phyloP scores from a whole-genome alignment of 2,329 filamentous ascomycete genomes.

The Claviceps paspali region DNA sequence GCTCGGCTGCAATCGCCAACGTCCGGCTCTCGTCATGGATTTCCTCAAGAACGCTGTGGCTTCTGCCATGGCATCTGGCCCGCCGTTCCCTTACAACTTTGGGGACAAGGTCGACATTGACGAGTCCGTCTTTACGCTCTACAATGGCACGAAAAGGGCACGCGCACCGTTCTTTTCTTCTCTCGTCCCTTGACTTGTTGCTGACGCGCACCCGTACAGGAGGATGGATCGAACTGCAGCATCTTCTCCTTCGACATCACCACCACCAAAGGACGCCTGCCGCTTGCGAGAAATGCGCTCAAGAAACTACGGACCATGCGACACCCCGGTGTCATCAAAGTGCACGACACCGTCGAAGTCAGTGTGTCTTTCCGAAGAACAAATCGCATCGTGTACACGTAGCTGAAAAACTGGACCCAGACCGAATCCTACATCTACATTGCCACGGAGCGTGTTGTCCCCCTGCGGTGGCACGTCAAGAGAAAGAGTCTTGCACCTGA shows the following conservation, averaged over 20 bases:
- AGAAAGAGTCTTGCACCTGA: conserved; percentile 77
- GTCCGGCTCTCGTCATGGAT: conserved; percentile 80
- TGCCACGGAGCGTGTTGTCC: conserved; percentile 78
- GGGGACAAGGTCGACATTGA: conserved; percentile 86
- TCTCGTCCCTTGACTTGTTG: neutral
- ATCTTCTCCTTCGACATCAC: conserved; percentile 91
- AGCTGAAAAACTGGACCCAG: conserved; percentile 29
- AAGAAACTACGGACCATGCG: conserved; percentile 86
- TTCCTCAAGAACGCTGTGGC: conserved; percentile 96
- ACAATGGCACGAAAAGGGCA: conserved; percentile 85
- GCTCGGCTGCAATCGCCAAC: no score
- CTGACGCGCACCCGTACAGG: conserved; percentile 32
- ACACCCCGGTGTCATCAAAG: conserved; percentile 87
- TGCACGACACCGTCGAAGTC: conserved; percentile 88
- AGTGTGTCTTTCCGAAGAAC: neutral
- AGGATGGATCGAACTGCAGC: conserved; percentile 87
- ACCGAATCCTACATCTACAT: conserved; percentile 94
- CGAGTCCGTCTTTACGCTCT: conserved; percentile 89
- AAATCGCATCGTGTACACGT: neutral
- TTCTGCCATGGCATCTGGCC: conserved; percentile 89
- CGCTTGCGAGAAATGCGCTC: conserved; percentile 82
- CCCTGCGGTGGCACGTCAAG: conserved; percentile 79
- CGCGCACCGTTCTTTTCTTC: neutral
- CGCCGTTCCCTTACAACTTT: conserved; percentile 82
- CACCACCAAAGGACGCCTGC: conserved; percentile 63